A percentile compares a stretch with the other conserved stretches of the same genome.
phyloP scores from a whole-genome alignment of 2,329 filamentous ascomycete genomes.

The Cladophialophora psammophila region DNA sequence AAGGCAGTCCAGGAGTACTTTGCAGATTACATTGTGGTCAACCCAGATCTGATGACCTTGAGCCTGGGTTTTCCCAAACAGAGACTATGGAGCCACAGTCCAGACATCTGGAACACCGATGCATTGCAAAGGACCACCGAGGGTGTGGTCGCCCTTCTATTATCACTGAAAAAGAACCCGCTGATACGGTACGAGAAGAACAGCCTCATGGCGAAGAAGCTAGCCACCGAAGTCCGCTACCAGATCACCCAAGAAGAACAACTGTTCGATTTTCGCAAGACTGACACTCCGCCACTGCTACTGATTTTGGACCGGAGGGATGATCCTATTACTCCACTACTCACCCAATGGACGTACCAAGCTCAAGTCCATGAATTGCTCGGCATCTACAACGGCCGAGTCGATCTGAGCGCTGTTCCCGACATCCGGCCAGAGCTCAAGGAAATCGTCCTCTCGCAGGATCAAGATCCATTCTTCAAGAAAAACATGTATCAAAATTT shows the following conservation, averaged over 20 bases:
- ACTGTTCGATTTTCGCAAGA: conserved; percentile 92
- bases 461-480: conserved; percentile 98
- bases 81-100: conserved; percentile 78
- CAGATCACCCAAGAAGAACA: conserved; percentile 95
- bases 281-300: conserved; percentile 92
- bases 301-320: conserved; percentile 90
- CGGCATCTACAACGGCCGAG: conserved; percentile 91
- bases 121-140: conserved; percentile 86
- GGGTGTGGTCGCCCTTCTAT: conserved; percentile 80
- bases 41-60: conserved; percentile 89
- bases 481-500: conserved; percentile 99
- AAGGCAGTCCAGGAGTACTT: conserved; percentile 95
- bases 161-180: conserved; percentile 95
- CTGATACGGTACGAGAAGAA: conserved; percentile 92
- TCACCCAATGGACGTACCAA: conserved; percentile 99
- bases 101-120: conserved; percentile 91
- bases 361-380: conserved; percentile 99
- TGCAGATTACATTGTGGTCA: conserved; percentile 93
- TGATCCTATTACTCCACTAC: conserved; percentile 89
- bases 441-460: conserved; percentile 93
- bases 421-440: conserved; percentile 86
- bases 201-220: conserved; percentile 87
- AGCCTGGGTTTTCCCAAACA: conserved; percentile 75
- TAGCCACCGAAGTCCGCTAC: conserved; percentile 91
- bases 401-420: conserved; percentile 83